Percentiles rank a stretch among this genome's conserved stretches.
These are phyloP conservation scores for Botrytis elliptica DNA, from an alignment of 2,329 filamentous ascomycete species.

Conservation along the genomic window DNA sequence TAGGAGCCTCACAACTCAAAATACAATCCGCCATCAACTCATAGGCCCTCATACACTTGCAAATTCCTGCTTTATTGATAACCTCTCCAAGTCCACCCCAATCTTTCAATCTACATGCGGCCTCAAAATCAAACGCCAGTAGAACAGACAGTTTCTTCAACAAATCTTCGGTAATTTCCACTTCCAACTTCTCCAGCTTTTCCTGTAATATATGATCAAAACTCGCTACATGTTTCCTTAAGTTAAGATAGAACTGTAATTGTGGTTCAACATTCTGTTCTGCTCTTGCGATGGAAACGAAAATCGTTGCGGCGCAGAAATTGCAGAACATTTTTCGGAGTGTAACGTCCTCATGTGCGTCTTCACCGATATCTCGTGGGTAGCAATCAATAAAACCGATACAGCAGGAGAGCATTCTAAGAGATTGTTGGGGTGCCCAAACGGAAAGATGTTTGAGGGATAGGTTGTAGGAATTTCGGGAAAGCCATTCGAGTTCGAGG, in stretches of 20 bases:
- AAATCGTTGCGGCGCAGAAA: constrained; percentile 59
- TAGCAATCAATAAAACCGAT: constrained; percentile 53
- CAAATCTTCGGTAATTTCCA: constrained; percentile 52
- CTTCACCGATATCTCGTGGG: constrained; percentile 46
- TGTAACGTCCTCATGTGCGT: constrained; percentile 49
- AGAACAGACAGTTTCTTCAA: constrained; percentile 63
- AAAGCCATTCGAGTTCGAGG: constrained; percentile 79
- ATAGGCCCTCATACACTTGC: constrained; percentile 48
- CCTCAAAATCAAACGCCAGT: constrained; percentile 78
- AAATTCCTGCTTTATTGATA: constrained; percentile 51
- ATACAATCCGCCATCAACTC: constrained; percentile 67
- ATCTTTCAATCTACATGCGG: constrained; percentile 60
- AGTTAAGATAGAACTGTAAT: constrained; percentile 60
- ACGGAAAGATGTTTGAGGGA: constrained; percentile 59
- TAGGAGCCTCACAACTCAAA: constrained; percentile 53
- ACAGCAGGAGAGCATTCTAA: constrained; percentile 57
- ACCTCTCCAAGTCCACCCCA: constrained; percentile 66
- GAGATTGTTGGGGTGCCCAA: constrained; percentile 54
- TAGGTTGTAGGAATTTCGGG: constrained; percentile 77
- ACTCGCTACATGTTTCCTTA: constrained; percentile 58
- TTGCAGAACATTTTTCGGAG: constrained; percentile 67
- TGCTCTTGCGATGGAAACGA: constrained; percentile 52
- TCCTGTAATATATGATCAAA: constrained; percentile 53
- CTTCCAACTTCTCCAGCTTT: constrained; percentile 44
- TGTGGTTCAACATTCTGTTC: constrained; percentile 51